A percentile compares a stretch with the other conserved stretches of the same genome.
Evolutionary conservation across 2,329 filamentous ascomycete species (phyloP).

Genomic region (Pseudogymnoascus destructans): DNA sequence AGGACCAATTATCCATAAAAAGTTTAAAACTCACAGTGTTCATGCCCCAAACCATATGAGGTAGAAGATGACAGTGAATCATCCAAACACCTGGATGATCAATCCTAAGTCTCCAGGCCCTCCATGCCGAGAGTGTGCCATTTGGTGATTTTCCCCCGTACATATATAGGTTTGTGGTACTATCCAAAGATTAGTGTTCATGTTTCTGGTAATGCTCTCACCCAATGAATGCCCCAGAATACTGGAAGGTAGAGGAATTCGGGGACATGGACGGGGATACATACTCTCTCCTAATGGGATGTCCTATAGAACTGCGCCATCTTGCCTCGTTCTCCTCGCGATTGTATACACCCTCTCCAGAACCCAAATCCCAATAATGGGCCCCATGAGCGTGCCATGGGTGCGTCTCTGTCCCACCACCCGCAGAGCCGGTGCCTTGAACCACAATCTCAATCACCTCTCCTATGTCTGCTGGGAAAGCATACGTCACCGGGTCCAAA

Average conservation of each 20-base stretch:
- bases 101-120: slow-evolving; percentile 37
- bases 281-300: slow-evolving; percentile 6
- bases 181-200: background rate
- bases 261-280: background rate
- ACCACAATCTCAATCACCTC: slow-evolving; percentile 35
- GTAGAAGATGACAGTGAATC: slow-evolving; percentile 37
- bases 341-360: slow-evolving; percentile 34
- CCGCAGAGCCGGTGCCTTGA: slow-evolving; percentile 30
- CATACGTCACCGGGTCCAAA: slow-evolving; percentile 30
- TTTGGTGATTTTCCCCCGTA: slow-evolving; percentile 24
- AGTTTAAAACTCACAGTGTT: slow-evolving; percentile 1
- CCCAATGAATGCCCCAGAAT: background rate
- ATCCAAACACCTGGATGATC: slow-evolving; percentile 36
- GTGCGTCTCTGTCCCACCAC: slow-evolving; percentile 28
- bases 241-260: background rate
- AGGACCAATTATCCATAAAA: slow-evolving; percentile 15
- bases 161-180: slow-evolving; percentile 34
- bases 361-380: slow-evolving; percentile 31
- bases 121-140: slow-evolving; percentile 29
- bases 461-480: slow-evolving; percentile 33
- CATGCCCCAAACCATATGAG: slow-evolving; percentile 31
- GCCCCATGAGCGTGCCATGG: slow-evolving; percentile 24
- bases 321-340: slow-evolving; percentile 28
- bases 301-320: background rate
- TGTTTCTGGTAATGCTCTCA: background rate